A percentile compares a stretch with the other conserved stretches of the same genome.
These are phyloP conservation scores for Penicillium lividum DNA, from an alignment of 495 filamentous ascomycete species.

Conservation along the genomic window DNA sequence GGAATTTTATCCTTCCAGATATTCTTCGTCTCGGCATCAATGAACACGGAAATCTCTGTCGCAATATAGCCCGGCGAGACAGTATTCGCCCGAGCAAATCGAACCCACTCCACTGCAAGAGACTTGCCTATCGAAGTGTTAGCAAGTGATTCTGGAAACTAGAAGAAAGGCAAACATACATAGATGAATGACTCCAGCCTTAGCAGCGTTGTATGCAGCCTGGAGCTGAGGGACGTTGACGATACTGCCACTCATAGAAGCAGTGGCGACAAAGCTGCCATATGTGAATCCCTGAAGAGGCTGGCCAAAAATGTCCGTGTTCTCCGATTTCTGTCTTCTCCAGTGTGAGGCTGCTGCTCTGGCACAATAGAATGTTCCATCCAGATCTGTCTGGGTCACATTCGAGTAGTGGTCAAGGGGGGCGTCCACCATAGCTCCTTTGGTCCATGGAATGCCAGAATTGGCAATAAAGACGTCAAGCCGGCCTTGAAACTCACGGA, in stretches of 20 bases:
- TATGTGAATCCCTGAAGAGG: constrained; percentile 64
- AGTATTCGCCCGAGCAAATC: constrained; percentile 79
- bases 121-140: constrained; percentile 54
- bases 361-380: constrained; percentile 82
- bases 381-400: constrained; percentile 73
- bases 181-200: constrained; percentile 83
- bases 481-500: constrained; percentile 70
- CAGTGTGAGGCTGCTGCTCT: constrained; percentile 73
- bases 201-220: constrained; percentile 83
- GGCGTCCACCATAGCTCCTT: constrained; percentile 68
- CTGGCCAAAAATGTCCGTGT: constrained; percentile 65
- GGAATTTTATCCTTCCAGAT: constrained; percentile 81
- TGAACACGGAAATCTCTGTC: constrained; percentile 79
- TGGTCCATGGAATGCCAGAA: constrained; percentile 72
- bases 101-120: constrained; percentile 84
- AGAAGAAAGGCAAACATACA: constrained; percentile 47
- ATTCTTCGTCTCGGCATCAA: constrained; percentile 63
- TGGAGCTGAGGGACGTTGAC: constrained; percentile 88
- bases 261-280: constrained; percentile 77
- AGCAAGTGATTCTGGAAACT: neutral
- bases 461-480: constrained; percentile 83
- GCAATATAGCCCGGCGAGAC: constrained; percentile 86
- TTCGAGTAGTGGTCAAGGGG: constrained; percentile 64
- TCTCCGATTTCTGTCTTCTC: constrained; percentile 63
- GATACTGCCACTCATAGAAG: constrained; percentile 83